Conservation (phyloP, 1,284 basidiomycete genomes). For the Sutorius eximius region DNA sequence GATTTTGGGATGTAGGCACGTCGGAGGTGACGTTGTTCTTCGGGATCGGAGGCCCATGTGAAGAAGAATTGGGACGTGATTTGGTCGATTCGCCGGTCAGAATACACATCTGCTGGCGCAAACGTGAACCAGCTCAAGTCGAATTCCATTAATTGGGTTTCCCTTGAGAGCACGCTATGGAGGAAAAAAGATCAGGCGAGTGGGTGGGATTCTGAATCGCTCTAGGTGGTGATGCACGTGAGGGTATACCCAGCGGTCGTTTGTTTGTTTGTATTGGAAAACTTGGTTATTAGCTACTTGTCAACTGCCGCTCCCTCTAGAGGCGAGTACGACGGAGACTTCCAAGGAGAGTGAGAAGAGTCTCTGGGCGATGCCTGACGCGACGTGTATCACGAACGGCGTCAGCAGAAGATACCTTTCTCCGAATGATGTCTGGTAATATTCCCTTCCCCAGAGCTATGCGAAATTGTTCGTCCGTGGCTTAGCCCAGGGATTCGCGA, state of each 20-base stretch:
- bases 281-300: too few relatives aligned
- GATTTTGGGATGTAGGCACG: neutral
- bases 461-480: neutral
- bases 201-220: slow-evolving; percentile 39
- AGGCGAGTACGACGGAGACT: too few relatives aligned
- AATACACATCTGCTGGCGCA: too few relatives aligned
- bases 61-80: too few relatives aligned
- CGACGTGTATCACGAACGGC: slow-evolving; percentile 55
- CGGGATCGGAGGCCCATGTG: too few relatives aligned
- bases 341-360: too few relatives aligned
- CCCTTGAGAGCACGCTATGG: slow-evolving; percentile 25
- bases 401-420: slow-evolving; percentile 63
- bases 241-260: slow-evolving; percentile 29
- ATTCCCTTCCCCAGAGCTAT: slow-evolving; percentile 69
- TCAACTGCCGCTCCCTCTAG: too few relatives aligned
- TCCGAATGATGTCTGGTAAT: slow-evolving; percentile 67
- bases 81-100: too few relatives aligned
- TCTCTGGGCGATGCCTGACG: too few relatives aligned
- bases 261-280: neutral
- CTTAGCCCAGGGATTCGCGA: slow-evolving; percentile 30
- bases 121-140: too few relatives aligned
- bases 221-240: slow-evolving; percentile 35
- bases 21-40: too few relatives aligned
- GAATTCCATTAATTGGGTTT: neutral
- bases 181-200: slow-evolving; percentile 30